Conservation (phyloP, 345 rosid species). For the Triadica sebifera region DNA sequence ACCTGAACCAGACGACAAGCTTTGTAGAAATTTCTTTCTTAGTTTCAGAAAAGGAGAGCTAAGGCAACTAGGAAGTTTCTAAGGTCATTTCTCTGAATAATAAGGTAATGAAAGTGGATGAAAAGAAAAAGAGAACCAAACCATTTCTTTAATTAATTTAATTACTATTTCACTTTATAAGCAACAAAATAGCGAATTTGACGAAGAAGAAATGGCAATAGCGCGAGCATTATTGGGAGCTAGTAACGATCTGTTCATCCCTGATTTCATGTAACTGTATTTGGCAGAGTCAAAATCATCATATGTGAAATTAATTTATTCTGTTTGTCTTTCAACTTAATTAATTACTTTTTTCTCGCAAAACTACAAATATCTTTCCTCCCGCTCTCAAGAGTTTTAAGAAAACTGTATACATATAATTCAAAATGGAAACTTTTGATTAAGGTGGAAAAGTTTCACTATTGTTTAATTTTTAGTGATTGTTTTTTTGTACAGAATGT, state of each 20-base stretch:
- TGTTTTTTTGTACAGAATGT: too few species aligned
- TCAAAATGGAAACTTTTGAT: too few species aligned
- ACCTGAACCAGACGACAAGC: background rate
- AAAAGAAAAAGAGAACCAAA: background rate
- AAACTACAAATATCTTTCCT: too few species aligned
- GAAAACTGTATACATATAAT: too few species aligned
- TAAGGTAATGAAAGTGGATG: background rate
- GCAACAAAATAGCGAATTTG: background rate
- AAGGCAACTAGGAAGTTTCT: background rate
- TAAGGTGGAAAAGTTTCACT: too few species aligned
- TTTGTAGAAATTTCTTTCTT: background rate
- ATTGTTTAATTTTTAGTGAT: too few species aligned
- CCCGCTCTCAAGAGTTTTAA: too few species aligned
- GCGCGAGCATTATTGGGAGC: constrained; percentile 11
- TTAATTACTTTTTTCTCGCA: too few species aligned
- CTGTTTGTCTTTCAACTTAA: too few species aligned
- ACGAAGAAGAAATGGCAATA: constrained; percentile 13
- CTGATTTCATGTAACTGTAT: constrained; percentile 12
- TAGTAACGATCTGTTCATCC: background rate
- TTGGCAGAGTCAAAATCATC: background rate
- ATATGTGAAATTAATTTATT: background rate
- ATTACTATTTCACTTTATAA: background rate
- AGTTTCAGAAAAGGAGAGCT: background rate
- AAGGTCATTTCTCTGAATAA: constrained; percentile 13
- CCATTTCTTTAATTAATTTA: background rate